Conservation (phyloP, 2,329 filamentous ascomycete species). For the Penicillium sp. region DNA sequence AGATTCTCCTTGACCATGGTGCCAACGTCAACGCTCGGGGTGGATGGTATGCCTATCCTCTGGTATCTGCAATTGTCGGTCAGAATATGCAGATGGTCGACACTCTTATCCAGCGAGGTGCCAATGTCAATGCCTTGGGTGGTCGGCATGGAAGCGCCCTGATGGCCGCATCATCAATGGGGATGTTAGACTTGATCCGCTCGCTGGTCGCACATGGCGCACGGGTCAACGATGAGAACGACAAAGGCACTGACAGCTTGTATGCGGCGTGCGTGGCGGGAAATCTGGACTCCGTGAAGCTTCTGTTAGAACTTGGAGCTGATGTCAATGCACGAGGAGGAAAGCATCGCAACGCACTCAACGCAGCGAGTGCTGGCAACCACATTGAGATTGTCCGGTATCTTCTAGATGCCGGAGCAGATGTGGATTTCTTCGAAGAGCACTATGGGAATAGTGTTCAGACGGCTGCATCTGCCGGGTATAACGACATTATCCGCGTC, state of each 20-base stretch:
- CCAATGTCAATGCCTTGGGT: not conserved
- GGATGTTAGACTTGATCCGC: not conserved
- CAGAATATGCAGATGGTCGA: not conserved
- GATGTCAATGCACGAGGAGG: constrained; percentile 1
- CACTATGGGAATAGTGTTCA: constrained; percentile 1
- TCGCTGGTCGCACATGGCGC: not conserved
- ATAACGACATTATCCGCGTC: not conserved
- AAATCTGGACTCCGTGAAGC: not conserved
- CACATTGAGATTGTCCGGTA: not conserved
- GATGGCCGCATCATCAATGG: not conserved
- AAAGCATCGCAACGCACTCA: not conserved
- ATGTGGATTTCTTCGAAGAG: not conserved
- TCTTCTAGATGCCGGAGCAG: not conserved
- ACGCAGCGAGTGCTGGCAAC: not conserved
- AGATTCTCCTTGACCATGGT: not conserved
- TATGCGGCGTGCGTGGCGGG: not conserved
- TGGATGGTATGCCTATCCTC: not conserved
- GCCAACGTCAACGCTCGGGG: not conserved
- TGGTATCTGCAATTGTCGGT: not conserved
- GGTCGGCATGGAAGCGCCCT: not conserved
- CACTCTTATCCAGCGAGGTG: not conserved
- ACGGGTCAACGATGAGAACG: not conserved
- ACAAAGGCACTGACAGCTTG: not conserved
- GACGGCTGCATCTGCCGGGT: not conserved
- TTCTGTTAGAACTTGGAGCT: not conserved